phyloP scores from a whole-genome alignment of 139 green algal species.

The Closterium sp. region DNA sequence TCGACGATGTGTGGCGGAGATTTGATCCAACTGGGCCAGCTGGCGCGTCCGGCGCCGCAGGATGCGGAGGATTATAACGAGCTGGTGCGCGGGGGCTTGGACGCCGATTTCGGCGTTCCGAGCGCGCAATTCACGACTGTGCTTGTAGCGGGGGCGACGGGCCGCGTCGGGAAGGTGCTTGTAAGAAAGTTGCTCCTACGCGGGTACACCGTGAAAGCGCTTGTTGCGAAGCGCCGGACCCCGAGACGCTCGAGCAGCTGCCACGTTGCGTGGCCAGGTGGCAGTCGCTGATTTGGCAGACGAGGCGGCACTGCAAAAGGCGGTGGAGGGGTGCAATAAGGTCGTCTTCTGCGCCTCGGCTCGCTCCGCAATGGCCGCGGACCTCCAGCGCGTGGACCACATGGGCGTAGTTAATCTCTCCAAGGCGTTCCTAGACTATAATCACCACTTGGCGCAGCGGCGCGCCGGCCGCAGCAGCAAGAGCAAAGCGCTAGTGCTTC shows the following conservation, averaged over 20 bases:
- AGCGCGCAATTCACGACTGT: conserved; percentile 82
- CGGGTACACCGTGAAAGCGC: conserved; percentile 78
- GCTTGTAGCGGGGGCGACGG: conserved; percentile 90
- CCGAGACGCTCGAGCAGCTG: conserved; percentile 56
- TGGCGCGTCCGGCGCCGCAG: conserved; percentile 16
- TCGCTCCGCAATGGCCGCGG: conserved; percentile 13
- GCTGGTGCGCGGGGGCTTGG: conserved; percentile 16
- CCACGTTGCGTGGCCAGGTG: conserved; percentile 74
- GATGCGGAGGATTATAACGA: conserved; percentile 7
- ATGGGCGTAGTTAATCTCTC: conserved; percentile 46
- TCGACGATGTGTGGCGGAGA: conserved; percentile 51
- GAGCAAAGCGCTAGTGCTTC: conserved; percentile 59
- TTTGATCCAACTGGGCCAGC: conserved; percentile 45
- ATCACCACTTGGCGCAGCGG: conserved; percentile 46
- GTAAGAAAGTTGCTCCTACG: conserved; percentile 94
- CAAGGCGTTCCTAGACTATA: conserved; percentile 51
- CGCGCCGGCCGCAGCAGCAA: conserved; percentile 47
- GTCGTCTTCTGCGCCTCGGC: conserved; percentile 64
- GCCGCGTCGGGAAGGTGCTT: conserved; percentile 84
- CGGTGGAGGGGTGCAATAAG: conserved; percentile 85
- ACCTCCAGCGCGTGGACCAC: conserved; percentile 52
- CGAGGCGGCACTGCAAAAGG: conserved; percentile 65
- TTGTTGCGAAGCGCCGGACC: conserved; percentile 66
- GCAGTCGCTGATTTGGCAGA: conserved; percentile 85
- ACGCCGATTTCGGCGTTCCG: conserved; percentile 66